A percentile compares a stretch with the other conserved stretches of the same genome.
Conservation (phyloP, 192 early-diverging fungal genomes). For the Coemansia sp. region DNA sequence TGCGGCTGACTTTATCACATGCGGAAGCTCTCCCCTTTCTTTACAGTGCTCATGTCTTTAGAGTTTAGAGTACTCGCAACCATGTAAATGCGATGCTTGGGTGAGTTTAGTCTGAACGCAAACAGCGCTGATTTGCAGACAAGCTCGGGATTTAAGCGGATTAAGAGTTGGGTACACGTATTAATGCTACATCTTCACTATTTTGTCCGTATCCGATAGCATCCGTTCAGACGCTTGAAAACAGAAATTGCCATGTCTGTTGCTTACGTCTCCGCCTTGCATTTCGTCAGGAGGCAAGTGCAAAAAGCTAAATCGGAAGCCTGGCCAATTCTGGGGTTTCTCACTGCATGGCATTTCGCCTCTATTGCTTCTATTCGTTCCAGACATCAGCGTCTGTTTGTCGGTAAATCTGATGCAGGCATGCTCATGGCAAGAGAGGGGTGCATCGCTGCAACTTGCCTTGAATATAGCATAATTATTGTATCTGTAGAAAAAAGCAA, state of each 20-base stretch:
- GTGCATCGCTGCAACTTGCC: background rate
- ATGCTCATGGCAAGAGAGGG: background rate
- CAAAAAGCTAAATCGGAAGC: background rate
- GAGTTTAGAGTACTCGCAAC: background rate
- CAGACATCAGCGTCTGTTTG: background rate
- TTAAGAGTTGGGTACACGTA: background rate
- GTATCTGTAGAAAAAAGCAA: background rate
- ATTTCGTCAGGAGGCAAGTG: background rate
- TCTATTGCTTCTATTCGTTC: background rate
- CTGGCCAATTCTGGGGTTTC: background rate
- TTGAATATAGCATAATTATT: background rate
- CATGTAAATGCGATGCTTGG: background rate
- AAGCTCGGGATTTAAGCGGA: background rate
- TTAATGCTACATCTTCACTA: background rate
- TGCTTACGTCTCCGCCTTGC: background rate
- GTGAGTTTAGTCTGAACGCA: too few species aligned
- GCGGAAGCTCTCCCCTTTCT: background rate
- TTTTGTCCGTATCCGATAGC: background rate
- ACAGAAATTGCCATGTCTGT: background rate
- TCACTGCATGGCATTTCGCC: background rate
- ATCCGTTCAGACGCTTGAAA: background rate
- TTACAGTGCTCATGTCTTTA: background rate
- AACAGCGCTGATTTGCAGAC: background rate
- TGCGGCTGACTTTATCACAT: background rate
- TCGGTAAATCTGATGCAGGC: constrained; percentile 2